Evolutionary conservation across 306 rosid species (phyloP), one percentile per base, ranked within the genome.

Genomic region (Vicia sativa): DNA sequence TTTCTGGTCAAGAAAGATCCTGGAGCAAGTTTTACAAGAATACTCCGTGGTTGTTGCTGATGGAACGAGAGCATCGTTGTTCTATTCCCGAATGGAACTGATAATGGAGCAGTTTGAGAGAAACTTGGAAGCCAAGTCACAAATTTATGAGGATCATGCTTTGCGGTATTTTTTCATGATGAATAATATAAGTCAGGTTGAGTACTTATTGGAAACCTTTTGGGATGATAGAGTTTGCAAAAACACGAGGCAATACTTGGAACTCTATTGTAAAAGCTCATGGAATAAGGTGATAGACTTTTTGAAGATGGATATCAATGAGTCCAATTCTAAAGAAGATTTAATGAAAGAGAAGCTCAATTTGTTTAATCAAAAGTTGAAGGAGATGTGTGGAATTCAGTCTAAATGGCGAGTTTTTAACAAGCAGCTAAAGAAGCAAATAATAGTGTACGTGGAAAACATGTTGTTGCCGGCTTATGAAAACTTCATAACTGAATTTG

Each of bases 61-160:
- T 19, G 64, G 83, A 62, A 59, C 12, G 4, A 55, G 5, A 14
- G 5, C 18, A 4, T 71, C 77, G 26, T 73, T 86, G 1, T 70
- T 91, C 62, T 84, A 86, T 2, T 81, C 68, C 5, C 85, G 81
- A 58, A 81, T 88, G 75, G 91, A 65, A 0, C 78, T 80, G 86
- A 70, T 85, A 11, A 85, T 89, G 87, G 86, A 81, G 72, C 76
- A 77, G 6, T 45, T 92, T 44, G 95, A 79, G 79, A 83, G 83
- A 38, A 85, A 85, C 60, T 77, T 91, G 45, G 89, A 82, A 65
- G 82, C 85, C 11, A 89, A 85, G 76, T 85, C 91, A 21, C 86
- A 80, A 78, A 73, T 59, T 58, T 91, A 83, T 37, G 70, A 64
- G 62, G 86, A 87, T 49, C 54, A 81, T 19, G 84, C 88, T 14